phyloP scores from a whole-genome alignment of 257 asterid species.

The Thymus quinquecostatus region DNA sequence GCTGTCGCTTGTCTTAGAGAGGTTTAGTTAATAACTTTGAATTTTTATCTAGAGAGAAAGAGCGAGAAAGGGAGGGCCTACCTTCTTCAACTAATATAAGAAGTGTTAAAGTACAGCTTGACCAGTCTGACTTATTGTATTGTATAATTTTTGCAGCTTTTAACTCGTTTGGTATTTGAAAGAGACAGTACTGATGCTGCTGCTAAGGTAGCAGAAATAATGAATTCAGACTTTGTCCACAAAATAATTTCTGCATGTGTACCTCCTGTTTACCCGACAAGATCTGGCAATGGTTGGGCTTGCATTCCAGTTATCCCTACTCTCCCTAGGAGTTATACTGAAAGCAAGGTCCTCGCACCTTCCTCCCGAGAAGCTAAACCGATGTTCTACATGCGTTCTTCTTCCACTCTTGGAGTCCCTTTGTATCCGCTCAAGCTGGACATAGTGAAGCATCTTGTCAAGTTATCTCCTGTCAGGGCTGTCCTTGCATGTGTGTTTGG shows the following conservation, averaged over 20 bases:
- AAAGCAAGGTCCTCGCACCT: slow-evolving; percentile 72
- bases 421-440: slow-evolving; percentile 91
- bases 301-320: slow-evolving; percentile 93
- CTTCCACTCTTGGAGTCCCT: slow-evolving; percentile 87
- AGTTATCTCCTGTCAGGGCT: slow-evolving; percentile 93
- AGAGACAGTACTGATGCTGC: slow-evolving; percentile 96
- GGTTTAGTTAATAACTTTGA: not conserved
- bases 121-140: slow-evolving; percentile 29
- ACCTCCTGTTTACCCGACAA: slow-evolving; percentile 98
- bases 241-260: slow-evolving; percentile 97
- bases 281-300: slow-evolving; percentile 98
- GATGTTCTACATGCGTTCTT: slow-evolving; percentile 75
- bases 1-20: not conserved
- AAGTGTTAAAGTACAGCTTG: slow-evolving; percentile 5
- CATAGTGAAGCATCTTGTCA: slow-evolving; percentile 89
- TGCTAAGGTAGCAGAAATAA: slow-evolving; percentile 94
- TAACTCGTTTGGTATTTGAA: slow-evolving; percentile 94
- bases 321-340: slow-evolving; percentile 60
- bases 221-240: slow-evolving; percentile 93
- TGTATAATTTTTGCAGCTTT: slow-evolving; percentile 64
- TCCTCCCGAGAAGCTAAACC: slow-evolving; percentile 87
- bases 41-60: slow-evolving; percentile 17
- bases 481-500: slow-evolving; percentile 97
- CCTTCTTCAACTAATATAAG: slow-evolving; percentile 24
- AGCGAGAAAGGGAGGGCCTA: slow-evolving; percentile 21